Conservation (phyloP, 805 yeast species). For the Starmerella asiatica region DNA sequence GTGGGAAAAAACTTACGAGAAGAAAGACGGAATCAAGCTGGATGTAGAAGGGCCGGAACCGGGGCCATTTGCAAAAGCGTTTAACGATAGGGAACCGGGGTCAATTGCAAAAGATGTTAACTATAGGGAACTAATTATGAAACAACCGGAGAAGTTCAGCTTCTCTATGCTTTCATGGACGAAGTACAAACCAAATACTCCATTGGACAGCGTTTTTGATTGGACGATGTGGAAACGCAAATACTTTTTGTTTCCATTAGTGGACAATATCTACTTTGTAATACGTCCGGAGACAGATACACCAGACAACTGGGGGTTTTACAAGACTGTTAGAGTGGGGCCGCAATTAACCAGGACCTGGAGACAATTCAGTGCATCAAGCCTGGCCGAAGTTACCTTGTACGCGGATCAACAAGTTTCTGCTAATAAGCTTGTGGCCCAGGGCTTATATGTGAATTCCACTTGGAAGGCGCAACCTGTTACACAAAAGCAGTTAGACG, state of each 20-base stretch:
- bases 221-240: constrained; percentile 10
- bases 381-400: constrained; percentile 4
- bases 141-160: constrained; percentile 4
- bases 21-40: background rate
- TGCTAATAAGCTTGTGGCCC: background rate
- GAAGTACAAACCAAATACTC: constrained; percentile 9
- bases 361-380: background rate
- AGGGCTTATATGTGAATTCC: background rate
- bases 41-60: background rate
- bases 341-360: background rate
- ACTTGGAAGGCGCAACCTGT: constrained; percentile 1
- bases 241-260: constrained; percentile 13
- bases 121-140: constrained; percentile 2
- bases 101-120: background rate
- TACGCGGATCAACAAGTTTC: constrained; percentile 3
- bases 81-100: background rate
- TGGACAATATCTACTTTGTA: background rate
- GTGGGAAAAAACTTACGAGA: background rate
- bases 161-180: background rate
- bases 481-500: constrained; percentile 2
- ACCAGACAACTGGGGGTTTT: too few relatives aligned
- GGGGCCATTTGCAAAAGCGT: background rate
- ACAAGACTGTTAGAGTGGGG: background rate
- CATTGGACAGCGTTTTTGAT: constrained; percentile 9
- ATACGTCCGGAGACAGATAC: background rate